A percentile compares a stretch with the other conserved stretches of the same genome.
phyloP scores from a whole-genome alignment of 441 rosid genomes.

The Gossypium trilobum region DNA sequence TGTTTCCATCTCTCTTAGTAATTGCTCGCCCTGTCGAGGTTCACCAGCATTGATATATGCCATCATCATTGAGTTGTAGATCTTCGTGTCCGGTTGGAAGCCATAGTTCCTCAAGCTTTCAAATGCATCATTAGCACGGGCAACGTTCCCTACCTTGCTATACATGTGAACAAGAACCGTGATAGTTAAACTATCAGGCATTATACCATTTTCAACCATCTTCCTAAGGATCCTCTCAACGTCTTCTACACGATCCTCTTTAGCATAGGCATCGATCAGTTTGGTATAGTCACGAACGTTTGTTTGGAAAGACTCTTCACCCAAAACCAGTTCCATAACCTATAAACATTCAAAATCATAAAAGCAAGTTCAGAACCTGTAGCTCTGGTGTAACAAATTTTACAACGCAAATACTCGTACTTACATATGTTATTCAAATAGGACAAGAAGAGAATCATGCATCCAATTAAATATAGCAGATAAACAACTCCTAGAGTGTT shows the following conservation, averaged over 20 bases:
- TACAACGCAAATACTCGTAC: neutral
- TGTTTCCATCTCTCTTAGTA: constrained; percentile 47
- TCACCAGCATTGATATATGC: constrained; percentile 54
- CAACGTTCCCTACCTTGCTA: constrained; percentile 56
- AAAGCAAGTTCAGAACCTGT: constrained; percentile 9
- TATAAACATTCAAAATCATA: constrained; percentile 28
- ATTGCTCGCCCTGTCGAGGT: constrained; percentile 34
- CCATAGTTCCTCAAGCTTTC: constrained; percentile 51
- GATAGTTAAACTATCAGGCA: constrained; percentile 47
- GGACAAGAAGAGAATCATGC: neutral
- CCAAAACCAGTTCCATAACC: constrained; percentile 61
- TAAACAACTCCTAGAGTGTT: neutral
- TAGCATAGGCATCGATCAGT: constrained; percentile 58
- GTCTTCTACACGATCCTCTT: constrained; percentile 44
- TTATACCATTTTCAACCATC: constrained; percentile 53
- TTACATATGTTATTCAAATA: neutral
- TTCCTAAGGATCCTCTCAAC: constrained; percentile 63
- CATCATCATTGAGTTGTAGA: constrained; percentile 65
- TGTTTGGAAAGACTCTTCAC: constrained; percentile 54
- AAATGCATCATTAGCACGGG: constrained; percentile 56
- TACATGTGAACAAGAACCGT: constrained; percentile 55
- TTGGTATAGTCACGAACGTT: constrained; percentile 47
- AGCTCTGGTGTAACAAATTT: neutral
- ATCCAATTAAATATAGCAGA: neutral
- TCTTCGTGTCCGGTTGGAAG: constrained; percentile 43